A percentile compares a stretch with the other conserved stretches of the same genome.
Evolutionary conservation across 2,329 filamentous ascomycete genomes (phyloP).

Genomic region (Botrytis fragariae): DNA sequence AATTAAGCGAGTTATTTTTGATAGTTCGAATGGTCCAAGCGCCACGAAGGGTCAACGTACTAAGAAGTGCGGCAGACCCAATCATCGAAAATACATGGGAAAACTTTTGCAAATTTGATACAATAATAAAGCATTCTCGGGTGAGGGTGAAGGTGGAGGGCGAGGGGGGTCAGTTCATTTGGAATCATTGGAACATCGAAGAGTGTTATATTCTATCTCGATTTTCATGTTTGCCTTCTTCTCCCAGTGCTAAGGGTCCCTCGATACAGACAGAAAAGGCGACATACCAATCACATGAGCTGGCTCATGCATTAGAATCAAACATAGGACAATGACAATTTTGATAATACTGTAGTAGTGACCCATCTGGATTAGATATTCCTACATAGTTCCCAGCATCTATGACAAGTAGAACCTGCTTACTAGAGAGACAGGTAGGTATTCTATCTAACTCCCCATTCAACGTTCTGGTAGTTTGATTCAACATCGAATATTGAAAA

Average conservation of each 20-base stretch:
- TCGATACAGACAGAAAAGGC: neutral
- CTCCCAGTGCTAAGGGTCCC: neutral
- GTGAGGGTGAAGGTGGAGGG: neutral
- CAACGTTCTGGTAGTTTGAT: neutral
- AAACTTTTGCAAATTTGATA: neutral
- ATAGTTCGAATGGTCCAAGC: conserved; percentile 7
- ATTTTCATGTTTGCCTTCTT: neutral
- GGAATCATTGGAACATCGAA: neutral
- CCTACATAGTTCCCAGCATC: neutral
- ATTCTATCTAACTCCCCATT: neutral
- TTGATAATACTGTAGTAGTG: no score
- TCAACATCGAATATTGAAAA: neutral
- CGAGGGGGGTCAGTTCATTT: neutral
- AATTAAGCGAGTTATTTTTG: conserved; percentile 18
- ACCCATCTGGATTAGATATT: neutral
- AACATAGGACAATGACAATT: neutral
- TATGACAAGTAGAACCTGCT: neutral
- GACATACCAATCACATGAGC: neutral
- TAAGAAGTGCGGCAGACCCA: neutral
- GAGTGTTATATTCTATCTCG: neutral
- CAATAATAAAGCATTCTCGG: neutral
- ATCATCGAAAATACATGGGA: neutral
- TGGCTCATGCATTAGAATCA: neutral
- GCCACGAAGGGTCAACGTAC: neutral
- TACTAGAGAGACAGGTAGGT: neutral